Conservation (phyloP, 495 filamentous ascomycete species). For the Lasiosphaeris hirsuta region DNA sequence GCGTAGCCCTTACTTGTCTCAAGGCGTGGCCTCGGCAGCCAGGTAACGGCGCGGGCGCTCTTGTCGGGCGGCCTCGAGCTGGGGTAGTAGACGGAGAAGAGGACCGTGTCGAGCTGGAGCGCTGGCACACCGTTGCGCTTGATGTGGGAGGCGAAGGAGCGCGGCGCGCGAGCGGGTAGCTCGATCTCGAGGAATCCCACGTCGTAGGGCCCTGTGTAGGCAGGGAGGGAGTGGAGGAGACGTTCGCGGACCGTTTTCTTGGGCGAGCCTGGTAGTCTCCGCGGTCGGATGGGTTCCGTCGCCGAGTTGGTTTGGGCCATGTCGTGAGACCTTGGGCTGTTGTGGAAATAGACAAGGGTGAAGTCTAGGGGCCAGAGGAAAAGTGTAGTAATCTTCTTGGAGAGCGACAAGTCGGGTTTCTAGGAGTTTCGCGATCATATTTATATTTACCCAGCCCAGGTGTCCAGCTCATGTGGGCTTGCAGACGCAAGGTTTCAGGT, state of each 20-base stretch:
- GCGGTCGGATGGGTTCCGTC: not conserved
- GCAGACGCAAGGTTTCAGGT: too few species aligned
- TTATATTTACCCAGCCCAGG: too few species aligned
- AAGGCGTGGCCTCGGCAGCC: constrained; percentile 50
- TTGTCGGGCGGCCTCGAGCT: constrained; percentile 20
- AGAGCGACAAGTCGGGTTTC: too few species aligned
- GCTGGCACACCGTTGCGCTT: constrained; percentile 39
- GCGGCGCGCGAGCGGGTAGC: constrained; percentile 51
- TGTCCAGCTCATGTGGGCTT: too few species aligned
- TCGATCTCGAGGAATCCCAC: constrained; percentile 66
- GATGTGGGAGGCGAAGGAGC: constrained; percentile 36
- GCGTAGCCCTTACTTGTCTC: constrained; percentile 52
- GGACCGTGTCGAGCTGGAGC: constrained; percentile 54
- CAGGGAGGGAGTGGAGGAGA: constrained; percentile 54
- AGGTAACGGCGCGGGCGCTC: constrained; percentile 43
- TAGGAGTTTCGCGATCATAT: too few species aligned
- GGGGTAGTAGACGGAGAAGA: constrained; percentile 66
- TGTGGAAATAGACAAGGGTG: too few species aligned
- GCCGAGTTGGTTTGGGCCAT: too few species aligned
- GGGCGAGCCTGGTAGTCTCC: constrained; percentile 13
- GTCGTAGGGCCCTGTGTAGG: constrained; percentile 57
- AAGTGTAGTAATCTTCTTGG: too few species aligned
- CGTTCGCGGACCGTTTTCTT: constrained; percentile 28
- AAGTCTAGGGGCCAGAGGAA: too few species aligned
- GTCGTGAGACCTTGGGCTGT: too few species aligned